phyloP scores from a whole-genome alignment of 768 basidiomycete genomes.

The Mycena filopes region DNA sequence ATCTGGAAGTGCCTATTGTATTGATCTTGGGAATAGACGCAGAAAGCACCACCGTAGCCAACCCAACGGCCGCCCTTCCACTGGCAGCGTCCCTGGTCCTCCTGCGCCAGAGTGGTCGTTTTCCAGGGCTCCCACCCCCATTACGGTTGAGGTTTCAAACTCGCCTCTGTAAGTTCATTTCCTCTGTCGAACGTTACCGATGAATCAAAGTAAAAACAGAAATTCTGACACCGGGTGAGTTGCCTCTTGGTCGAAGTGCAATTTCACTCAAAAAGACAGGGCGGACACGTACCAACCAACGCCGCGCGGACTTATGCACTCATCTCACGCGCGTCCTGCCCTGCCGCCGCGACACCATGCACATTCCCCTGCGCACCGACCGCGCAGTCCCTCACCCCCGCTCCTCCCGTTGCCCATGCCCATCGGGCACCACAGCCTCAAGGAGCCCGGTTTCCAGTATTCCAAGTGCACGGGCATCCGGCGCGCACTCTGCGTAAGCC shows the following conservation, averaged over 20 bases:
- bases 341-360: no score
- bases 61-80: constrained; percentile 5
- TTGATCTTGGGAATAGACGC: constrained; percentile 1
- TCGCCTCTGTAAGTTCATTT: constrained; percentile 9
- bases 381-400: constrained; percentile 6
- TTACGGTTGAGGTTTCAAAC: constrained; percentile 10
- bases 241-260: background rate
- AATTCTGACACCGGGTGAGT: constrained; percentile 16
- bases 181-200: no score
- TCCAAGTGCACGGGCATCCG: constrained; percentile 36
- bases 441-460: constrained; percentile 25
- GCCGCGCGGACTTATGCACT: constrained; percentile 23
- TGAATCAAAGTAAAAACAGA: constrained; percentile 4
- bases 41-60: constrained; percentile 2
- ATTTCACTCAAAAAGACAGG: background rate
- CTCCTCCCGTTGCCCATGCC: constrained; percentile 10
- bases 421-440: constrained; percentile 10
- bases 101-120: constrained; percentile 15
- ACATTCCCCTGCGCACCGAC: background rate
- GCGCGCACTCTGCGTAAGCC: constrained; percentile 31
- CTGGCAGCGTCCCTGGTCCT: constrained; percentile 15
- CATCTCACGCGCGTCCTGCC: background rate
- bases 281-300: constrained; percentile 13
- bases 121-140: constrained; percentile 3
- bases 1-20: background rate